A percentile compares a stretch with the other conserved stretches of the same genome.
Evolutionary conservation across 208 protist species (phyloP).

Genomic region (Crithidia bombi): DNA sequence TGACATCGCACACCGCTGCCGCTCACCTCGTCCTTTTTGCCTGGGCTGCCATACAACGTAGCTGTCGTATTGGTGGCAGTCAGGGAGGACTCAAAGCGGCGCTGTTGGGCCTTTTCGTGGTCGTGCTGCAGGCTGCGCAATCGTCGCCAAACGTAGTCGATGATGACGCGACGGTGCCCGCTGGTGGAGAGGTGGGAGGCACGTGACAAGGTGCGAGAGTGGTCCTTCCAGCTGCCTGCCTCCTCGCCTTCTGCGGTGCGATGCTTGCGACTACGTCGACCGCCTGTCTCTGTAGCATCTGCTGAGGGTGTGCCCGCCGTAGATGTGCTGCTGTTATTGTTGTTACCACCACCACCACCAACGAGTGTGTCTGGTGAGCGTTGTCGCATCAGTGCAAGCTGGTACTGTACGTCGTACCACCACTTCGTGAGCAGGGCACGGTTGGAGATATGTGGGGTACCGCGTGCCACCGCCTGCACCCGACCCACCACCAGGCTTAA

Average conservation of each 20-base stretch:
- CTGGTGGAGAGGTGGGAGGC: neutral
- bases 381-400: constrained; percentile 9
- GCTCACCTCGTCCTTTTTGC: neutral
- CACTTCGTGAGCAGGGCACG: constrained; percentile 26
- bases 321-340: neutral
- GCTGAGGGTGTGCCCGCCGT: neutral
- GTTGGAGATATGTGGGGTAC: constrained; percentile 12
- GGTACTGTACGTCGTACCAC: constrained; percentile 29
- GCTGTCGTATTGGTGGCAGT: too few relatives aligned
- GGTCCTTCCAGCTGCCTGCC: too few relatives aligned
- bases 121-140: constrained; percentile 13
- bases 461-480: constrained; percentile 8
- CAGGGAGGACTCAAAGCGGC: neutral
- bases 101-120: constrained; percentile 2
- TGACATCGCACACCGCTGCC: neutral
- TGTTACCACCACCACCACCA: neutral
- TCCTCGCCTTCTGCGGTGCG: too few relatives aligned
- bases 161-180: constrained; percentile 13
- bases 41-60: too few relatives aligned
- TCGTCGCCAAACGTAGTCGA: constrained; percentile 25
- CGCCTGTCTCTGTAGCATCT: too few relatives aligned
- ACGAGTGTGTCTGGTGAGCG: neutral
- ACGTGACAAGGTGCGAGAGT: neutral
- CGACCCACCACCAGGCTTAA: constrained; percentile 13
- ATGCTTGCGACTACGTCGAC: too few relatives aligned